Conservation (phyloP, 2,329 filamentous ascomycete species). For the Epicoccum nigrum region DNA sequence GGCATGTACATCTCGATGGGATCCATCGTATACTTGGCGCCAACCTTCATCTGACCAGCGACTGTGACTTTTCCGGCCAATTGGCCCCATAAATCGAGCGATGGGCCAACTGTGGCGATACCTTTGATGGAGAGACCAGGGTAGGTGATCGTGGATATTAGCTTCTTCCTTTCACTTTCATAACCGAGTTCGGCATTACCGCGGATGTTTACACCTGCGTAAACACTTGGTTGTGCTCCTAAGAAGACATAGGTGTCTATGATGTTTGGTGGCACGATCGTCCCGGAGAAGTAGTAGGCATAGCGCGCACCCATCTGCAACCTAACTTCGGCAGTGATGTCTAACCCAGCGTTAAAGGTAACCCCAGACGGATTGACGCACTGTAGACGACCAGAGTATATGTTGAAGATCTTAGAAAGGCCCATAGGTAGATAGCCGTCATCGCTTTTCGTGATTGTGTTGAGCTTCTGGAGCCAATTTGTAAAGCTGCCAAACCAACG, state of each 20-base stretch:
- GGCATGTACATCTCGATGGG: background rate
- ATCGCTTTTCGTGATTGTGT: background rate
- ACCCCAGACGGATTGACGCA: background rate
- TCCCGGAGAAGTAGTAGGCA: background rate
- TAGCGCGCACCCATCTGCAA: background rate
- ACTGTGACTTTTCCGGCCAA: background rate
- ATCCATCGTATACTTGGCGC: background rate
- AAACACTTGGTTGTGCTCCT: background rate
- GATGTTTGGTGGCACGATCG: background rate
- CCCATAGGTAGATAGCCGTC: background rate
- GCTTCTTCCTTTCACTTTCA: background rate
- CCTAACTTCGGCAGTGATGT: background rate
- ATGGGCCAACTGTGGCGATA: background rate
- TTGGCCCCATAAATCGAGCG: background rate
- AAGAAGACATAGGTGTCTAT: background rate
- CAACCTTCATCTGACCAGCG: background rate
- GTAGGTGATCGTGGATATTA: background rate
- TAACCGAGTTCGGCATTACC: background rate
- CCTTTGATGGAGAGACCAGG: background rate
- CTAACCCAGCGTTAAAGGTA: background rate
- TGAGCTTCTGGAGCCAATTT: background rate
- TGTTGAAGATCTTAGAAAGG: background rate
- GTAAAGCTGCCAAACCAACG: background rate
- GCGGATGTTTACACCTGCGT: background rate
- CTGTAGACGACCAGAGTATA: background rate